Evolutionary conservation across 2,329 filamentous ascomycete genomes (phyloP).

Genomic region (Cladosporium sp.): DNA sequence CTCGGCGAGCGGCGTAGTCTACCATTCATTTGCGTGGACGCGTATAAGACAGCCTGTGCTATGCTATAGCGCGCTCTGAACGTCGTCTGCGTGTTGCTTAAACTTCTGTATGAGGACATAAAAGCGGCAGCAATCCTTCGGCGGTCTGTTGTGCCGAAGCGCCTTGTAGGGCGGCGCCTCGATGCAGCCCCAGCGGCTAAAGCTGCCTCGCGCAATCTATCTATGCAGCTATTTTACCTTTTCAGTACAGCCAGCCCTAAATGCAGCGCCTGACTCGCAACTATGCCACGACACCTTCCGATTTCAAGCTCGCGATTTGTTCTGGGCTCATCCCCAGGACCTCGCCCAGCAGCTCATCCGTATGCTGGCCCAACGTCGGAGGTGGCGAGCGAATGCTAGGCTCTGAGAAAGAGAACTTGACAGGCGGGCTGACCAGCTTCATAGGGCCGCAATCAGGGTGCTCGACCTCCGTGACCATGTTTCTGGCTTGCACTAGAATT

Average conservation of each 20-base stretch:
- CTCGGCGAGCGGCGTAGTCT: slow-evolving; percentile 3
- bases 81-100: too few species aligned
- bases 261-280: neutral
- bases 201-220: too few species aligned
- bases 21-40: neutral
- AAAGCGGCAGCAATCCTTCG: slow-evolving; percentile 3
- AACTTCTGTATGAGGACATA: neutral
- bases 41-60: slow-evolving; percentile 1
- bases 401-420: slow-evolving; percentile 83
- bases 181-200: too few species aligned
- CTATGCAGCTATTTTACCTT: too few species aligned
- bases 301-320: slow-evolving; percentile 57
- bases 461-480: slow-evolving; percentile 85
- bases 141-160: neutral
- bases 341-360: slow-evolving; percentile 63
- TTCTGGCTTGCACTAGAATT: slow-evolving; percentile 56
- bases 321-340: slow-evolving; percentile 55
- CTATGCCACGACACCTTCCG: slow-evolving; percentile 59
- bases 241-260: too few species aligned
- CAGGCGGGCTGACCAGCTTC: slow-evolving; percentile 85
- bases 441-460: slow-evolving; percentile 78
- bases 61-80: neutral
- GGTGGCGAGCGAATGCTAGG: slow-evolving; percentile 72
- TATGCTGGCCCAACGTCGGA: slow-evolving; percentile 82
- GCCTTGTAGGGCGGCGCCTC: too few species aligned